Evolutionary conservation across 441 rosid species (phyloP).

Genomic region (Euphorbia neoarborescens): DNA sequence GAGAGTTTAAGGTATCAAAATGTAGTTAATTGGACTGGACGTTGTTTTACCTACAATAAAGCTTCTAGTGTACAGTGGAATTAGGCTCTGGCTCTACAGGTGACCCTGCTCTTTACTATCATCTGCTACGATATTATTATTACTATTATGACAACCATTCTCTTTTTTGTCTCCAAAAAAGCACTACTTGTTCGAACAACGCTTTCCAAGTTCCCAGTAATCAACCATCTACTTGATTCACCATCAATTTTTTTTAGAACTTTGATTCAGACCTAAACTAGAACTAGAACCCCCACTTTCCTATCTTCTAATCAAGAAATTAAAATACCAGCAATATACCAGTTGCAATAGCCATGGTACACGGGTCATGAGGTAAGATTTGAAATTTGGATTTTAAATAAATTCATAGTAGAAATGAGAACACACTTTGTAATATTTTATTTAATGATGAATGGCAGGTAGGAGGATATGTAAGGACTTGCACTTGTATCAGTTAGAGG

Average conservation of each 20-base stretch:
- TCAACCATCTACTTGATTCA: not conserved
- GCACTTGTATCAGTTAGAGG: conserved; percentile 35
- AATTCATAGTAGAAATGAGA: not conserved
- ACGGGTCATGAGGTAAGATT: conserved; percentile 25
- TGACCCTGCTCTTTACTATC: not conserved
- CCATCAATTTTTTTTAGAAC: not conserved
- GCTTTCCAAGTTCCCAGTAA: not conserved
- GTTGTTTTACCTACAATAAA: conserved; percentile 33
- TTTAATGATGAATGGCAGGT: conserved; percentile 24
- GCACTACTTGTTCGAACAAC: not conserved
- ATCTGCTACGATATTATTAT: too few relatives aligned
- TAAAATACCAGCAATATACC: not conserved
- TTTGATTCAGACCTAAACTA: not conserved
- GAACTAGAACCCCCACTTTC: not conserved
- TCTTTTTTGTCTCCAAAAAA: too few relatives aligned
- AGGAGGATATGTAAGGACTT: conserved; percentile 45
- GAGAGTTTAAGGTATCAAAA: conserved; percentile 8
- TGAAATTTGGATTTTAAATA: not conserved
- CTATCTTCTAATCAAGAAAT: not conserved
- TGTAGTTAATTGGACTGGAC: conserved; percentile 17
- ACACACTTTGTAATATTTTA: not conserved
- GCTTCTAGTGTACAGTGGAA: conserved; percentile 26
- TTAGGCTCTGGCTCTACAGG: conserved; percentile 34
- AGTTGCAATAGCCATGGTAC: conserved; percentile 24
- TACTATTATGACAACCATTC: too few relatives aligned